Base-by-base conservation (phyloP, 768 basidiomycete species). In the Cubamyces lactineus region DNA sequence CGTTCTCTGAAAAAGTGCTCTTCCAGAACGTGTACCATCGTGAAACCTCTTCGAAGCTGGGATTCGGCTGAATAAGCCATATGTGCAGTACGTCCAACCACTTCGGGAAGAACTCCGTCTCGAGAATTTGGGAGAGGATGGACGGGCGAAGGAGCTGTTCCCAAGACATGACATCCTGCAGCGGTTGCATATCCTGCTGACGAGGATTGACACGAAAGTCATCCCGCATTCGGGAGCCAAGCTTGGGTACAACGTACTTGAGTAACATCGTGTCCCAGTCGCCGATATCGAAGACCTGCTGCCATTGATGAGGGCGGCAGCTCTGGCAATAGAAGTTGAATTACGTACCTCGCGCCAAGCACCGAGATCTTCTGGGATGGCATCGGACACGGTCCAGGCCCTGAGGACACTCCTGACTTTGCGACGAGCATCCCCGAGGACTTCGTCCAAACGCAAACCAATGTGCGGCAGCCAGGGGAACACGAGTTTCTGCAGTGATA, bases 391-490 rank as follows among this genome's bases (percentile, higher is more conserved):
- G 19, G 71, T 77, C 96, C 96, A 98, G 39, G 76, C 77, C 60
- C 93, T 82, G 63, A 99, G 77, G 49, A 92, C 73, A 52, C 81
- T 83, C 75, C 92, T 91, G 59, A 98, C 80, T 71, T 96, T 93
- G 68, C 96, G 82, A 69, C 86, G 86, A 15, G 94, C 91, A 64
- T 96, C 94, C 13, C 86, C 91, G 12, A 98, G 74, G n/a, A 98
- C 78, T 24, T 87, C 87, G 53, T 98, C 94, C 63, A 94, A 76
- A 54, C 95, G 78, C 34, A 90, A 74, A 4, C 93, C 96, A 3
- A 96, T 83, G 69, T 94, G 83, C 5, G 95, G 94, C 48, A 99
- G 76, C 97, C 97, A 99, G 9, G 97, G 97, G 73, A 98, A 96
- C 1, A 99, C 86, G 49, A 99, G 82, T 1, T 84, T 79, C 50